Evolutionary conservation across 345 rosid species (phyloP), one percentile per base, ranked within the genome.

Genomic region (Aquilaria malaccensis): DNA sequence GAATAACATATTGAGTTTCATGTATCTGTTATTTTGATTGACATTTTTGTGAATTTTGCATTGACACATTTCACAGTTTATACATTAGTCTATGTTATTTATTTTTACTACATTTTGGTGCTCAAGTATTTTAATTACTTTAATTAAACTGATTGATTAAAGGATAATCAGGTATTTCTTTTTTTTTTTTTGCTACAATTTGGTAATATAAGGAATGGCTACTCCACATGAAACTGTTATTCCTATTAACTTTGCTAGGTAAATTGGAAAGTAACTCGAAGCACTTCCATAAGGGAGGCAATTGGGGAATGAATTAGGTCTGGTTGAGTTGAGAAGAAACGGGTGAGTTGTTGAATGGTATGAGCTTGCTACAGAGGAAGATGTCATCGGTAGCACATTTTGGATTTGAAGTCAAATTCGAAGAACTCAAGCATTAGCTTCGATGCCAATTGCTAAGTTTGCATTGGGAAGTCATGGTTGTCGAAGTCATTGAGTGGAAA

Each of bases 331-430:
- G 66, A 46, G 74, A 49, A 49, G 61, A 56, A 50, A 60, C 41
- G 1, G 1, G 45, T 61, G 56, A 72, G 45, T 71, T 52, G 9
- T 66, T 76, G 57, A 80, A 72, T 4, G 94, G 82, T 37, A 89
- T 64, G 69, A 89, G 85, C 61, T 81, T 84, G 10, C 96, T 94
- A 56, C 76, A 70, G 61, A 80, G 74, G 66, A 89, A 79, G 49
- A 86, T 77, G 56, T 86, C 89, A 59, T 89, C 94, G n/a, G 96
- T 89, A 0, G 33, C 83, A 72, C 80, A 83, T 81, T 33, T 79
- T 79, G 31, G 76, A 70, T 54, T 70, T 72, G 10, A 77, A 45
- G 66, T 15, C 15, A 50, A 87, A 87, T 80, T 83, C 85, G 47
- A 88, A 88, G 56, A 78, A 48, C 47, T 87, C 87, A 4, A 70